Base-by-base conservation (phyloP, 129 eudicot genomes). In the Lonicera japonica region DNA sequence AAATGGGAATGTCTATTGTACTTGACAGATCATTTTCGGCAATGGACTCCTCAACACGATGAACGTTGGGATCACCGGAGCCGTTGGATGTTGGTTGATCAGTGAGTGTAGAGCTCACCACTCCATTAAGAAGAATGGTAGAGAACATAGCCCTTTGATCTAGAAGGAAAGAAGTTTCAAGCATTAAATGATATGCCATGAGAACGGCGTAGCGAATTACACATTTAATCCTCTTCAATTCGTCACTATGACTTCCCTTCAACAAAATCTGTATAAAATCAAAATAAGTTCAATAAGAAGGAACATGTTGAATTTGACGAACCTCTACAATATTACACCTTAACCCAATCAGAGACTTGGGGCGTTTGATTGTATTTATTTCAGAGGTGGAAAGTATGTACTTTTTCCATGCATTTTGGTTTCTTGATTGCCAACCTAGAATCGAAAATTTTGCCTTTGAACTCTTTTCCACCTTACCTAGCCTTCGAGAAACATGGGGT, bases 91-190 rank as follows among this genome's bases (percentile, higher is more conserved):
- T 29, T 20, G 72, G 65, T 60, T 72, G 74, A 45, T 52, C 51
- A 20, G 22, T 18, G 8, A 46, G 50, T 21, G 81, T 58, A 21
- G 52, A 29, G 58, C 65, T 55, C 40, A 60, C 71, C 61, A 51
- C 64, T 56, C 75, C 70, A 40, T 55, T 23, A 36, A 25, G 51
- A 19, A 58, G 69, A 40, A 65, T 43, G 34, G 66, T 82, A 53
- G 96, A 87, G 52, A 84, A 87, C 98, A 87, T 87, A 54, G 86
- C 86, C 34, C 69, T 79, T 45, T 84, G 98, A 85, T 92, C 91
- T 9, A 84, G 56, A 75, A 90, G 83, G 71, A 90, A 90, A 52
- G 89, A 87, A 55, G 86, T 86, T 81, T 90, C 97, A 2, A 90
- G 86, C 70, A 90, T 87, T 69, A 90, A 72, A 79, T 90, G 92